These are phyloP conservation scores for Nakaseomyces bracarensis DNA, from an alignment of 1,139 yeast species.

Conservation along the genomic window DNA sequence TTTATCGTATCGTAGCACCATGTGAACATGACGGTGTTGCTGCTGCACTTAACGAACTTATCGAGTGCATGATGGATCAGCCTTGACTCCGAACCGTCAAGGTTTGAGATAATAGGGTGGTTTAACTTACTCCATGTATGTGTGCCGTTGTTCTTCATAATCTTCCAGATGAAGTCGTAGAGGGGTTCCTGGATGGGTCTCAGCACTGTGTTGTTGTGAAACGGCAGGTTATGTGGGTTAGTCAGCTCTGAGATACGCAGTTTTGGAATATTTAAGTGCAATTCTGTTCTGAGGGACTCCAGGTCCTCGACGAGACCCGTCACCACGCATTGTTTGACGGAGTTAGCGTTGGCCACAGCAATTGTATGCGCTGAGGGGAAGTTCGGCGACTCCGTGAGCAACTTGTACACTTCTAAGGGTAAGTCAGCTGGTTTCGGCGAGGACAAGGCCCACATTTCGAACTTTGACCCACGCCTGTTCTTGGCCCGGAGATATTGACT, in stretches of 20 bases:
- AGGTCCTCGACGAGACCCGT: slow-evolving; percentile 29
- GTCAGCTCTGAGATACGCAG: slow-evolving; percentile 25
- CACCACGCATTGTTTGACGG: slow-evolving; percentile 29
- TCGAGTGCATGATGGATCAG: slow-evolving; percentile 29
- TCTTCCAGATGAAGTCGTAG: slow-evolving; percentile 30
- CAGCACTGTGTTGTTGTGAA: slow-evolving; percentile 29
- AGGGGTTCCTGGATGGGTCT: slow-evolving; percentile 29
- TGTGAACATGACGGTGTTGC: slow-evolving; percentile 30
- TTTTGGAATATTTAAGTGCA: slow-evolving; percentile 21
- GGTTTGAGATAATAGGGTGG: slow-evolving; percentile 27
- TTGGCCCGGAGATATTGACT: slow-evolving; percentile 22
- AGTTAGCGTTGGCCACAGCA: slow-evolving; percentile 29
- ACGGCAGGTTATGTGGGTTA: slow-evolving; percentile 30
- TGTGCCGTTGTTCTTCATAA: slow-evolving; percentile 23
- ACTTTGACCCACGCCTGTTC: slow-evolving; percentile 21
- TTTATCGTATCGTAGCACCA: slow-evolving; percentile 28
- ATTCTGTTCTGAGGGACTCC: slow-evolving; percentile 20
- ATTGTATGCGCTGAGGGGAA: slow-evolving; percentile 17
- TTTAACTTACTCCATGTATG: slow-evolving; percentile 21
- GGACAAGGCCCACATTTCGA: slow-evolving; percentile 31
- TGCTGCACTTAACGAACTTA: slow-evolving; percentile 29
- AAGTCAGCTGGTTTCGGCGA: slow-evolving; percentile 24
- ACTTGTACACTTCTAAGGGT: slow-evolving; percentile 21
- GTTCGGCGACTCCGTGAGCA: slow-evolving; percentile 16
- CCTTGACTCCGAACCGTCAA: slow-evolving; percentile 26